These are phyloP conservation scores for Leccinum angustisporum DNA, from an alignment of 1,284 basidiomycete genomes.

Conservation along the genomic window DNA sequence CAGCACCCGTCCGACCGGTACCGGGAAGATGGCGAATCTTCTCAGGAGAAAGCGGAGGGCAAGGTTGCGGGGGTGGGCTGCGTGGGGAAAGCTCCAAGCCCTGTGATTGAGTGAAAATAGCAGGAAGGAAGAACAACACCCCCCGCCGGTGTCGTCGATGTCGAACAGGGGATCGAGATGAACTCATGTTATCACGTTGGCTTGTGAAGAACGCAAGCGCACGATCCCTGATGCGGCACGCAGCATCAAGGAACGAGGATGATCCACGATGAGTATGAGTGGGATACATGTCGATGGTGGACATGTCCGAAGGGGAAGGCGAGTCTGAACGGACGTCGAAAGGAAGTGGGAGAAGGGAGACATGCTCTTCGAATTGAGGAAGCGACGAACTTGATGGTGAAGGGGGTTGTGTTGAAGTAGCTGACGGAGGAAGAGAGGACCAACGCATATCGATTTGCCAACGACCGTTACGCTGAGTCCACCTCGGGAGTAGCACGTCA, in stretches of 20 bases:
- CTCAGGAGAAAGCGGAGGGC: conserved; percentile 35
- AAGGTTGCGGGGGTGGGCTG: conserved; percentile 34
- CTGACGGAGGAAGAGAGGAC: conserved; percentile 51
- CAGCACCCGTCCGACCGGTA: conserved; percentile 16
- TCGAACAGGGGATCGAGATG: conserved; percentile 44
- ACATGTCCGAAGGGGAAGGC: conserved; percentile 49
- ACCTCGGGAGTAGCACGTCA: conserved; percentile 72
- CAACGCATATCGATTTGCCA: conserved; percentile 72
- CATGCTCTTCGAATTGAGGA: conserved; percentile 50
- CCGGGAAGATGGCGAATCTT: conserved; percentile 35
- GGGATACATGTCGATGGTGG: conserved; percentile 39
- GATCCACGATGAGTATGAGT: conserved; percentile 37
- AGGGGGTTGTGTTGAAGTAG: conserved; percentile 47
- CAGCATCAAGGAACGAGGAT: conserved; percentile 48
- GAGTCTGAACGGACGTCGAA: conserved; percentile 59
- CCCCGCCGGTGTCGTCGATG: conserved; percentile 54
- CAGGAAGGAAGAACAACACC: conserved; percentile 78
- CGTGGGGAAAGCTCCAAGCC: conserved; percentile 45
- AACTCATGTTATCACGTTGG: conserved; percentile 36
- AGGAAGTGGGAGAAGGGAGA: conserved; percentile 63
- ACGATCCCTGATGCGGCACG: conserved; percentile 56
- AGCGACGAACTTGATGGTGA: conserved; percentile 46
- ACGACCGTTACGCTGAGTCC: conserved; percentile 64
- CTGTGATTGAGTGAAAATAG: conserved; percentile 63
- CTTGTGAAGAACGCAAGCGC: conserved; percentile 47